phyloP scores from a whole-genome alignment of 2,329 filamentous ascomycete species.

The Xylaria multiplex region DNA sequence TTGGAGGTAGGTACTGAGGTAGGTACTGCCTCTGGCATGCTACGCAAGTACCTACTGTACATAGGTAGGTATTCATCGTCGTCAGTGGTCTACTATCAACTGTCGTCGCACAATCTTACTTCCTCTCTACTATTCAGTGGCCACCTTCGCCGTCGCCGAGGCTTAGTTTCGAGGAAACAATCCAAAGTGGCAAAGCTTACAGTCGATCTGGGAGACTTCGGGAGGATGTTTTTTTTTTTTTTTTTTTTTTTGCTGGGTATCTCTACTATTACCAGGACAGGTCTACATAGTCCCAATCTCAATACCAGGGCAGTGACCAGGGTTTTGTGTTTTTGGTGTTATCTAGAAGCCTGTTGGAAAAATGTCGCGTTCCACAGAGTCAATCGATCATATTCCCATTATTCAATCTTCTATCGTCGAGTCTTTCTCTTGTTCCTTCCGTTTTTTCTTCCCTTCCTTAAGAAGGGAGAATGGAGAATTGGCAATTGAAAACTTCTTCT shows the following conservation, averaged over 20 bases:
- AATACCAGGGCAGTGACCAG: too few species aligned
- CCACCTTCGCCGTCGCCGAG: constrained; percentile 18
- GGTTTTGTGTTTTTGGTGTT: too few species aligned
- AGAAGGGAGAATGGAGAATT: background rate
- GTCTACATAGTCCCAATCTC: too few species aligned
- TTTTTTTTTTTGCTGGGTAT: too few species aligned
- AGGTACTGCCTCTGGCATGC: background rate
- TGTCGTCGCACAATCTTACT: background rate
- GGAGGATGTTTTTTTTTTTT: too few species aligned
- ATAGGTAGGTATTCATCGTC: too few species aligned
- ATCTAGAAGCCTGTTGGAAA: too few species aligned
- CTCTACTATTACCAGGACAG: too few species aligned
- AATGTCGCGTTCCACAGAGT: background rate
- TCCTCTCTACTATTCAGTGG: too few species aligned
- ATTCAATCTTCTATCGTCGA: background rate
- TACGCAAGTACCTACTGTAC: too few species aligned
- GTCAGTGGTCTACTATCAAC: too few species aligned
- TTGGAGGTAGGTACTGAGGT: background rate
- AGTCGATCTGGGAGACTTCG: constrained; percentile 3
- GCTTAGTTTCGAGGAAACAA: constrained; percentile 14
- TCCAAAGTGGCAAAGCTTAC: constrained; percentile 24
- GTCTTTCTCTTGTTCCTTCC: background rate
- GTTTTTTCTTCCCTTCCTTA: background rate
- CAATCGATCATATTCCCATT: too few species aligned
- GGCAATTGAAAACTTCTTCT: background rate